Evolutionary conservation across 2,329 filamentous ascomycete species (phyloP).

Genomic region (Pseudogymnoascus sp.): DNA sequence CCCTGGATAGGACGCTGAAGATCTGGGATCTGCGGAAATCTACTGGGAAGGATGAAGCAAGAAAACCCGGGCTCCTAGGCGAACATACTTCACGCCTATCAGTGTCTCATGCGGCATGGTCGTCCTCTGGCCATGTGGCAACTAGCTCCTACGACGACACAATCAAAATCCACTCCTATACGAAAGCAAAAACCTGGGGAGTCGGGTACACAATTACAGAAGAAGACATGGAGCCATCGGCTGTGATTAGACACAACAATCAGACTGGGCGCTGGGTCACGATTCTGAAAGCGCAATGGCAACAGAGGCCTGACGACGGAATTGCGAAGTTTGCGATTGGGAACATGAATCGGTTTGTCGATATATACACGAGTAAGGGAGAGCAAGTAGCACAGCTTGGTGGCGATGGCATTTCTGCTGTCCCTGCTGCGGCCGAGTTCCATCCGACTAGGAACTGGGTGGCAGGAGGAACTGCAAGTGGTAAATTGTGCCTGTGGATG

Average conservation of each 20-base stretch:
- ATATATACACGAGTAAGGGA: slow-evolving; percentile 74
- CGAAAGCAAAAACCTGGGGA: slow-evolving; percentile 50
- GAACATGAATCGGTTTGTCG: slow-evolving; percentile 97
- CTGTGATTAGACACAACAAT: slow-evolving; percentile 76
- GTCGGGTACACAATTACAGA: slow-evolving; percentile 48
- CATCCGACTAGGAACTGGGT: slow-evolving; percentile 87
- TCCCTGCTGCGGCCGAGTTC: slow-evolving; percentile 85
- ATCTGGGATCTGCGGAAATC: slow-evolving; percentile 89
- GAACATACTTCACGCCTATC: slow-evolving; percentile 76
- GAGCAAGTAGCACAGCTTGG: slow-evolving; percentile 82
- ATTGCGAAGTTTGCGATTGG: slow-evolving; percentile 85
- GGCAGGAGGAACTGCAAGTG: slow-evolving; percentile 80
- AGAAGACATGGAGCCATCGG: slow-evolving; percentile 57
- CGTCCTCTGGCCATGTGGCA: slow-evolving; percentile 71
- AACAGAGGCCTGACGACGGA: slow-evolving; percentile 64
- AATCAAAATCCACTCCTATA: slow-evolving; percentile 82
- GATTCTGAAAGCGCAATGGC: slow-evolving; percentile 78
- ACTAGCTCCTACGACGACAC: slow-evolving; percentile 94
- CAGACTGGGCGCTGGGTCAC: slow-evolving; percentile 94
- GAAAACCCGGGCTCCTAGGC: slow-evolving; percentile 61
- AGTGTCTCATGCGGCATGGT: slow-evolving; percentile 90
- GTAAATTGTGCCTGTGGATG: slow-evolving; percentile 88
- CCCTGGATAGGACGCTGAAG: slow-evolving; percentile 78
- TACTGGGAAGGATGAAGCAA: slow-evolving; percentile 48
- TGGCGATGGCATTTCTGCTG: slow-evolving; percentile 85